Evolutionary conservation across 2,329 filamentous ascomycete genomes (phyloP).

Genomic region (Aspergillus quadricinctus): DNA sequence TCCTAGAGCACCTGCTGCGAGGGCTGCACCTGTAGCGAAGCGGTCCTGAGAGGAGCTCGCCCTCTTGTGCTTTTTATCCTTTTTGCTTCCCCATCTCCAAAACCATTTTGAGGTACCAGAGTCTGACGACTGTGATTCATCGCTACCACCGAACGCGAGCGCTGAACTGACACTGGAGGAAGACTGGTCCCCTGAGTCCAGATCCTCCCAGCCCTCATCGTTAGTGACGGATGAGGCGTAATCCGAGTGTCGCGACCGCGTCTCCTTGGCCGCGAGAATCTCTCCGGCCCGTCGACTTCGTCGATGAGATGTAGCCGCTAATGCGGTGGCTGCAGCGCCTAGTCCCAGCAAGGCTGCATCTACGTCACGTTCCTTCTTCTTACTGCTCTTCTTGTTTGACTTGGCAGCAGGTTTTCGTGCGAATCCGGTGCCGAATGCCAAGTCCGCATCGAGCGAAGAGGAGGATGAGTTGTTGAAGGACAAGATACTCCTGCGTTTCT

Average conservation of each 20-base stretch:
- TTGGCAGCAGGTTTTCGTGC: constrained; percentile 33
- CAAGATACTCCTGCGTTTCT: constrained; percentile 49
- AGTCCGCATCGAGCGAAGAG: constrained; percentile 63
- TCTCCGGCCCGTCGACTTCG: constrained; percentile 33
- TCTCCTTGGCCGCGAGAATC: constrained; percentile 28
- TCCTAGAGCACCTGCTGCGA: constrained; percentile 41
- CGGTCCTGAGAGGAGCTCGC: constrained; percentile 14
- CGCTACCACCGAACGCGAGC: constrained; percentile 59
- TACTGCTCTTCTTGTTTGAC: constrained; percentile 27
- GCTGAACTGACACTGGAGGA: constrained; percentile 52
- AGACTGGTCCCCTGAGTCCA: constrained; percentile 52
- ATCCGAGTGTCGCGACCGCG: constrained; percentile 22
- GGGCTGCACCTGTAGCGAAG: constrained; percentile 29
- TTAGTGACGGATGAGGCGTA: constrained; percentile 26
- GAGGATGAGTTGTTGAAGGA: constrained; percentile 61
- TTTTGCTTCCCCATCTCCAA: constrained; percentile 56
- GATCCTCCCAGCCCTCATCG: constrained; percentile 57
- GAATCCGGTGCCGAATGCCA: constrained; percentile 62
- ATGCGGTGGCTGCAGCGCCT: constrained; percentile 44
- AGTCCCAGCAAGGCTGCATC: constrained; percentile 47
- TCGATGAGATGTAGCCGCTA: constrained; percentile 38
- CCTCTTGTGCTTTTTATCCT: constrained; percentile 33
- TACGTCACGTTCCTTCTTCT: constrained; percentile 31
- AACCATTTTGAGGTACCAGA: constrained; percentile 56
- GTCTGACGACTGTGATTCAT: constrained; percentile 52